Conservation (phyloP, 2,329 filamentous ascomycete genomes). For the Colletotrichum simmondsii region DNA sequence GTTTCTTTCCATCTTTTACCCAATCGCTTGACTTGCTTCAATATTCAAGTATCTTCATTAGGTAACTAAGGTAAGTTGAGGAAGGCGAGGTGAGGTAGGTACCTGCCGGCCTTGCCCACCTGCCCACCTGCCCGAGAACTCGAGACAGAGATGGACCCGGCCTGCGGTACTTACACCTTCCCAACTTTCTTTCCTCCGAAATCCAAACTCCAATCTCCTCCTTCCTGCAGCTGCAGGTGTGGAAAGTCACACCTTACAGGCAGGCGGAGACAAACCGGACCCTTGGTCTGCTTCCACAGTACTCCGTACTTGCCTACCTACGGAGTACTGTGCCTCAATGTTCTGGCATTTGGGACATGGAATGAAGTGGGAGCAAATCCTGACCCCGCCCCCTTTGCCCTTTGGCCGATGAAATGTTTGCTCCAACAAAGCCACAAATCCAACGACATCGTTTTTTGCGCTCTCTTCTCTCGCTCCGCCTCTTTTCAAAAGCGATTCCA, state of each 20-base stretch:
- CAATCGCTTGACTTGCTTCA: neutral
- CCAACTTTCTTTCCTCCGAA: neutral
- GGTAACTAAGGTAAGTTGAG: neutral
- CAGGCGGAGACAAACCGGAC: neutral
- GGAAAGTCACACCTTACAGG: neutral
- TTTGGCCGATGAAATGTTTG: constrained; percentile 10
- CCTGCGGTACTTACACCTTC: neutral
- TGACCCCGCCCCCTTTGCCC: constrained; percentile 11
- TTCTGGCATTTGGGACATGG: neutral
- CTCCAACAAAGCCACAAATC: neutral
- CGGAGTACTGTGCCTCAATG: neutral
- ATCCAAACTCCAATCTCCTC: neutral
- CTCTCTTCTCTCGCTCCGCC: neutral
- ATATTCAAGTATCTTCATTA: neutral
- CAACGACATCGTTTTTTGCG: neutral
- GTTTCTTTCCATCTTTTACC: neutral
- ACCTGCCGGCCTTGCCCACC: neutral
- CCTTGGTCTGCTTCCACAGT: neutral
- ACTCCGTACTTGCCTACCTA: neutral
- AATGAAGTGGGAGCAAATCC: neutral
- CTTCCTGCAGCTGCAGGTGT: neutral
- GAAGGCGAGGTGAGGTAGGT: fast-evolving
- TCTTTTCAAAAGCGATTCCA: neutral
- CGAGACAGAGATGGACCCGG: neutral
- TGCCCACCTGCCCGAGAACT: neutral